Evolutionary conservation across 2,329 filamentous ascomycete genomes (phyloP), one percentile per base, ranked within the genome.

Genomic region (Fusarium musae): DNA sequence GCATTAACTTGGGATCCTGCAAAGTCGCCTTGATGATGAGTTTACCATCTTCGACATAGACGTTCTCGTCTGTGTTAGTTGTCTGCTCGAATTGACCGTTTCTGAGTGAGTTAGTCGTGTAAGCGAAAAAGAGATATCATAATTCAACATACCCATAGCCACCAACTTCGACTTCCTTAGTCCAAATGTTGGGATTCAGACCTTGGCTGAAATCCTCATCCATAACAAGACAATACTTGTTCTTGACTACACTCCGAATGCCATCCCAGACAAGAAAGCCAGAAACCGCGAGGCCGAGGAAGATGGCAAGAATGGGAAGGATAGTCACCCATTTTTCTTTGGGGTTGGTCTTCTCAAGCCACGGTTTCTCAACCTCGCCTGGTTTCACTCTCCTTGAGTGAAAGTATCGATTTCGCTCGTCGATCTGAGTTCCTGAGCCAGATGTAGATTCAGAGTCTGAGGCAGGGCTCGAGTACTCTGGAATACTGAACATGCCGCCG

Each of bases 251-350:
- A 63, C 89, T 91, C 56, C 84, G 83, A 43, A 95, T 80, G 8
- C 94, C 94, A 74, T 95, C 92, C 87, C 91, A 96, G 53, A 96
- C 85, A 49, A 96, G 83, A 77, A 95, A 89, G 2, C 87, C 93
- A 2, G 92, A 89, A 44, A 95, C 83, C 6, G 81, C 88, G 40
- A 96, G 80, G 19, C 94, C 94, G 19, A 95, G 69, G 6, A 91
- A 53, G 56, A 96, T 89, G 52, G 93, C 93, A 30, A 94, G 80
- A 46, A 95, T 79, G 5, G 93, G 93, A 64, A 97, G 88, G 71
- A 96, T 94, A 5, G 92, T 95, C 13, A 94, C 91, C 93, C 93
- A 96, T 84, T 94, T 96, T 86, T 96, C 93, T 80, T 91, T 92
- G 17, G 92, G 91, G 74, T 95, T 92, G 64, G 86, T 90, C 79